These are phyloP conservation scores for Maudiozyma saulgeensis DNA, from an alignment of 805 yeast genomes.

Conservation along the genomic window DNA sequence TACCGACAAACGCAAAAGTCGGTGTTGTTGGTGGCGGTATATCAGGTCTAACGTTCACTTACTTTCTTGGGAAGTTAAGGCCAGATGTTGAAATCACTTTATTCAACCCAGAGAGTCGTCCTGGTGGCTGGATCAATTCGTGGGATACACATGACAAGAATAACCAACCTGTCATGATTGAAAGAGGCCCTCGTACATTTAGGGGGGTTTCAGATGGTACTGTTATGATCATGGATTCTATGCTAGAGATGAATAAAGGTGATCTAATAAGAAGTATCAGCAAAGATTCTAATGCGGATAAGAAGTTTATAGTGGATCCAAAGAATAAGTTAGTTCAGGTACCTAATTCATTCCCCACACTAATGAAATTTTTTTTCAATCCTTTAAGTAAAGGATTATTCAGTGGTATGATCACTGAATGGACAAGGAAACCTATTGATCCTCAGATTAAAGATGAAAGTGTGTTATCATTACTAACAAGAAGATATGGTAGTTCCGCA, in stretches of 20 bases:
- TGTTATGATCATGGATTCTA: slow-evolving; percentile 51
- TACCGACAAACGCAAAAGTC: slow-evolving; percentile 34
- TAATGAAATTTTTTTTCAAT: slow-evolving; percentile 31
- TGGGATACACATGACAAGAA: slow-evolving; percentile 29
- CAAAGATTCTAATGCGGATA: slow-evolving; percentile 52
- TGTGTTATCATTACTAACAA: slow-evolving; percentile 51
- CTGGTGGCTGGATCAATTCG: slow-evolving; percentile 78
- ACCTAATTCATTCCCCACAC: slow-evolving; percentile 36
- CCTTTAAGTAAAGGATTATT: slow-evolving; percentile 39
- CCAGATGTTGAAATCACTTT: slow-evolving; percentile 66
- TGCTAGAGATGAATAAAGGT: slow-evolving; percentile 37
- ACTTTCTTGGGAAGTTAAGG: slow-evolving; percentile 56
- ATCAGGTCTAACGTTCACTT: slow-evolving; percentile 70
- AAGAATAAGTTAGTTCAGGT: slow-evolving; percentile 42
- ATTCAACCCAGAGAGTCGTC: slow-evolving; percentile 42
- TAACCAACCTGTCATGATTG: slow-evolving; percentile 35
- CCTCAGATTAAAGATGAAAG: slow-evolving; percentile 49
- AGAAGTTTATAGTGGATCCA: slow-evolving; percentile 51
- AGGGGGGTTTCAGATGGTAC: slow-evolving; percentile 79
- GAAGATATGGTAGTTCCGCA: slow-evolving; percentile 52
- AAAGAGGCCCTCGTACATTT: slow-evolving; percentile 87
- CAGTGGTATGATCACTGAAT: slow-evolving; percentile 41
- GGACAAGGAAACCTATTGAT: slow-evolving; percentile 31
- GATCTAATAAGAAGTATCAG: slow-evolving; percentile 52
- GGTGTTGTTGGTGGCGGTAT: slow-evolving; percentile 85